phyloP scores from a whole-genome alignment of 768 basidiomycete genomes.

The Collybia sp. region DNA sequence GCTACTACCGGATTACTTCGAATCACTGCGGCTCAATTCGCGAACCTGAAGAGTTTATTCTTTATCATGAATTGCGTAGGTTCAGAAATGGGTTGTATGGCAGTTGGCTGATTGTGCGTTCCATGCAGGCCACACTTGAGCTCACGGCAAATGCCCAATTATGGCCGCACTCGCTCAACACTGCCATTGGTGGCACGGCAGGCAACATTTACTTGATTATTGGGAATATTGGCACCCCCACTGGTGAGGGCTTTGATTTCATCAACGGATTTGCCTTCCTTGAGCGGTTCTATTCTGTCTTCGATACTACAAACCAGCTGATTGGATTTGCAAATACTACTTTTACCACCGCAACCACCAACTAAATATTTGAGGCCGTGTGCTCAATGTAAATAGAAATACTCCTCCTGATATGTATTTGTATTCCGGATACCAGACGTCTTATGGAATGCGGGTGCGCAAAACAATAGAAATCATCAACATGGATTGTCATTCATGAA shows the following conservation, averaged over 20 bases:
- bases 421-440: too few species aligned
- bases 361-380: constrained; percentile 20
- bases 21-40: constrained; percentile 43
- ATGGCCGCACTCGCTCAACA: constrained; percentile 61
- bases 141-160: constrained; percentile 64
- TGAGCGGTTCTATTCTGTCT: constrained; percentile 58
- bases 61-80: constrained; percentile 45
- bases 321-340: constrained; percentile 33
- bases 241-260: constrained; percentile 60
- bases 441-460: too few species aligned
- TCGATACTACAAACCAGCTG: constrained; percentile 35
- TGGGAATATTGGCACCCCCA: constrained; percentile 44
- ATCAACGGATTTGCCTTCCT: constrained; percentile 58
- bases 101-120: background rate
- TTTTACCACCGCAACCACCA: constrained; percentile 29
- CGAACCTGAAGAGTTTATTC: constrained; percentile 43
- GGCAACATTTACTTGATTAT: constrained; percentile 51
- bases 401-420: too few species aligned
- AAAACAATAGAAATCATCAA: too few species aligned
- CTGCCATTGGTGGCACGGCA: constrained; percentile 46
- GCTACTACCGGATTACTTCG: constrained; percentile 54
- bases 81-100: constrained; percentile 1
- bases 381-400: too few species aligned
- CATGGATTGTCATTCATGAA: too few species aligned
- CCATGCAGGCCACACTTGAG: constrained; percentile 40